phyloP scores from a whole-genome alignment of 257 asterid species.

The Forsythia viridissima region DNA sequence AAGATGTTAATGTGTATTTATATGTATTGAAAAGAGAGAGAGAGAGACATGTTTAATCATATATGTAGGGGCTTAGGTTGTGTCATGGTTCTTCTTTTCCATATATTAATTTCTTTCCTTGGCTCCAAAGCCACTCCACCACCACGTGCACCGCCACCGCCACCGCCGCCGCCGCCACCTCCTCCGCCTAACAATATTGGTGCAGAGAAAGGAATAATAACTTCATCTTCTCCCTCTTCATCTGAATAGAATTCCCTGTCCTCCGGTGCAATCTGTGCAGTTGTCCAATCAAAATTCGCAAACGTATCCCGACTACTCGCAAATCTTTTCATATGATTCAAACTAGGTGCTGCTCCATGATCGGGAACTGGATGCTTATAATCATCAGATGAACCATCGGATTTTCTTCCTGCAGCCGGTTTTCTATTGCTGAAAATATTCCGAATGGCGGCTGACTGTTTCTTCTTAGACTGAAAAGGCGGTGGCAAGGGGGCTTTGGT shows the following conservation, averaged over 20 bases:
- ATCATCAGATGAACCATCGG: slow-evolving; percentile 29
- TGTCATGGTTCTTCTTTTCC: slow-evolving; percentile 86
- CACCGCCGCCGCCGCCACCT: slow-evolving; percentile 20
- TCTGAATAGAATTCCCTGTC: slow-evolving; percentile 39
- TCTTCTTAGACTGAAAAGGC: slow-evolving; percentile 26
- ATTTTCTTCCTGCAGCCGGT: slow-evolving; percentile 27
- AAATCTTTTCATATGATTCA: slow-evolving; percentile 61
- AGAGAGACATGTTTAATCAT: not conserved
- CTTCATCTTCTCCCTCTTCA: slow-evolving; percentile 42
- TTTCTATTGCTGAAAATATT: slow-evolving; percentile 22
- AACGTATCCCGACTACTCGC: slow-evolving; percentile 71
- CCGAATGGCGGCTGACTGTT: slow-evolving; percentile 27
- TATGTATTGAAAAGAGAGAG: not conserved
- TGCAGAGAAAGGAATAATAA: slow-evolving; percentile 55
- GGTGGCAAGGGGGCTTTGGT: slow-evolving; percentile 22
- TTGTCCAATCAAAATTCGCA: slow-evolving; percentile 62
- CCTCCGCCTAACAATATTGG: slow-evolving; percentile 36
- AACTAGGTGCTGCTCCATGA: slow-evolving; percentile 34
- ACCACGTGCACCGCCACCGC: slow-evolving; percentile 3
- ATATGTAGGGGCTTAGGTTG: slow-evolving; percentile 58
- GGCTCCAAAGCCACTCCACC: slow-evolving; percentile 52
- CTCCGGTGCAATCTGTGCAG: slow-evolving; percentile 42
- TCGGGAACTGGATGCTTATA: slow-evolving; percentile 24
- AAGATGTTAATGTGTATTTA: not conserved
- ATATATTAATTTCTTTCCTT: slow-evolving; percentile 79